Evolutionary conservation across 2,329 filamentous ascomycete species (phyloP), one percentile per base, ranked within the genome.

Genomic region (Ophiostoma pallidulum): DNA sequence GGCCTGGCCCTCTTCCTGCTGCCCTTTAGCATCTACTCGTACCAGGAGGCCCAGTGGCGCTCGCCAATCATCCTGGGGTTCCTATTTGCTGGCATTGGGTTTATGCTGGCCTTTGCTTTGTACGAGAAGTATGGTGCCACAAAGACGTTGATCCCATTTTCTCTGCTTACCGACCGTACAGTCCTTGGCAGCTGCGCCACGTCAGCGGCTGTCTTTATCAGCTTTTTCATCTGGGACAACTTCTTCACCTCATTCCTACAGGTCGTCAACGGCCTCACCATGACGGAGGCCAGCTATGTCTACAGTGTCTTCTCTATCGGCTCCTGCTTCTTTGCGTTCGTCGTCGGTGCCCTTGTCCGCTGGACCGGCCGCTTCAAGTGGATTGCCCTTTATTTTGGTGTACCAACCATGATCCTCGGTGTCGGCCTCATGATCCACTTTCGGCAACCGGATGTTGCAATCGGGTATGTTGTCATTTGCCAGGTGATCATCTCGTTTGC

Each of bases 1-100:
- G 82, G 80, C 2, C 72, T 84, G 52, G 69, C 74, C 0, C 63
- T 85, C 7, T 78, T 88, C 58, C 66, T 88, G 10, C 71, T 88
- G 4, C 80, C 84, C 0, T 78, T 89, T 60, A 80, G 70, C 14
- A 69, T 88, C 16, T 69, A 66, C 45, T 62, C 64, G 1, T 65
- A 66, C 42, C 67, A 71, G 52, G 48, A 56, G 2, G 57, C 68
- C 5, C 54, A 57, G 10, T 75, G 70, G 70, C 58, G 57, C 18
- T 64, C 65, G 1, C 62, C 65, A 2, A 59, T 68, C 49, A 67
- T 72, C 44, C 67, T 70, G 50, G 58, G 58, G 45, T 60, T 70
- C 49, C 52, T 69, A 14, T 54, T 68, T 16, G 54, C 68, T 19
- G 67, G 67, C 8, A 55, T 46, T 4, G 48, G 62, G 1, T 56